Percentiles rank a stretch among this genome's conserved stretches.
These are phyloP conservation scores for Candida tammaniensis DNA, from an alignment of 805 yeast species.

Conservation along the genomic window DNA sequence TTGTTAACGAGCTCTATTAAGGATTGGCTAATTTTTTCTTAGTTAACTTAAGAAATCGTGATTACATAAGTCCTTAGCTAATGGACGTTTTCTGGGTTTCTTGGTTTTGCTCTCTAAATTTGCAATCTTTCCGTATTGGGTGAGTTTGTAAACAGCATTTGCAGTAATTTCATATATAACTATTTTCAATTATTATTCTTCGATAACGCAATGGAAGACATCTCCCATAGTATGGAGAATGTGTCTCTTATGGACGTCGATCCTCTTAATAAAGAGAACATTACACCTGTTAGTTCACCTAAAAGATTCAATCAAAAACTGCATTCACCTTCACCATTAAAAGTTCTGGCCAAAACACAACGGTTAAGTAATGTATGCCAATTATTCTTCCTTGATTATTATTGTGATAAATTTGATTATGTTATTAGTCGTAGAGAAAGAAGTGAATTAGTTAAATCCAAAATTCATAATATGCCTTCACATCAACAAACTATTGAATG, in stretches of 20 bases:
- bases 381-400: constrained; percentile 89
- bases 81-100: too few relatives aligned
- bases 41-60: too few relatives aligned
- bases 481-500: constrained; percentile 49
- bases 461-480: constrained; percentile 52
- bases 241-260: constrained; percentile 45
- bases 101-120: too few relatives aligned
- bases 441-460: constrained; percentile 62
- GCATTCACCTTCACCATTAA: constrained; percentile 14
- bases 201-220: constrained; percentile 24
- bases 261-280: constrained; percentile 36
- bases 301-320: constrained; percentile 30
- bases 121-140: too few relatives aligned
- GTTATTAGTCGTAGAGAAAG: constrained; percentile 84
- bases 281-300: constrained; percentile 25
- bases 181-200: too few relatives aligned
- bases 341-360: constrained; percentile 68
- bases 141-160: too few relatives aligned
- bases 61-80: too few relatives aligned
- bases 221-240: constrained; percentile 43
- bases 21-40: too few relatives aligned
- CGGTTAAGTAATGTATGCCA: constrained; percentile 89
- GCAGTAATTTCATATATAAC: too few relatives aligned
- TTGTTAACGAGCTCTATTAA: too few relatives aligned
- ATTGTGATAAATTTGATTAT: constrained; percentile 94